Conservation (phyloP, 257 asterid species). For the Nicotiana attenuata region DNA sequence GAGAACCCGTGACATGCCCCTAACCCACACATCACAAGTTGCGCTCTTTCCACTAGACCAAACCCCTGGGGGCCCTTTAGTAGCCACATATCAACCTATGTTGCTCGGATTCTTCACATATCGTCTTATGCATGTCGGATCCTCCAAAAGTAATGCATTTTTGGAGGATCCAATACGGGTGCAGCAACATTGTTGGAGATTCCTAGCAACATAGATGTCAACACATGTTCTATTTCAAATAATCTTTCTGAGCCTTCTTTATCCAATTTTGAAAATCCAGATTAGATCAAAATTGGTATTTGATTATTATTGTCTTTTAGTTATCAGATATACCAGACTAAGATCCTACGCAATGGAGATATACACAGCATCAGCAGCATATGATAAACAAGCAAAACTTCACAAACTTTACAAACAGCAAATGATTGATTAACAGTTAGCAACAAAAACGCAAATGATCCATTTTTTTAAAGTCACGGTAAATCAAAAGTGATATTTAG, state of each 20-base stretch:
- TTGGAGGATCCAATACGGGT: no score
- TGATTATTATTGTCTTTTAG: neutral
- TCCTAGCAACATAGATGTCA: neutral
- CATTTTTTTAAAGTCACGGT: neutral
- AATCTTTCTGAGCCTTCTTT: neutral
- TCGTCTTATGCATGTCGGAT: no score
- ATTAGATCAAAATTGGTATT: neutral
- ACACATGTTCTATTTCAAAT: neutral
- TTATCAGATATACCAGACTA: neutral
- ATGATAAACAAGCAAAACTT: neutral
- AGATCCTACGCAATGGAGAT: neutral
- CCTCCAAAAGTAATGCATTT: no score
- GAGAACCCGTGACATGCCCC: no score
- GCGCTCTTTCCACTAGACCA: no score
- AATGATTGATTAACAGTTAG: neutral
- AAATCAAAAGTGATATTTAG: neutral
- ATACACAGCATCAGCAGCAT: neutral
- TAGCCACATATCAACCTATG: no score
- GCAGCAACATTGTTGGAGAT: no score
- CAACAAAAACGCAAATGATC: neutral
- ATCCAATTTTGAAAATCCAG: neutral
- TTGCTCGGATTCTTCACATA: no score
- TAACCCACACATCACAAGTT: no score
- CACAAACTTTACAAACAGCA: neutral
- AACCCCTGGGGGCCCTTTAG: no score